Evolutionary conservation across 2,329 filamentous ascomycete species (phyloP).

Genomic region (Colletotrichum echinochloae): DNA sequence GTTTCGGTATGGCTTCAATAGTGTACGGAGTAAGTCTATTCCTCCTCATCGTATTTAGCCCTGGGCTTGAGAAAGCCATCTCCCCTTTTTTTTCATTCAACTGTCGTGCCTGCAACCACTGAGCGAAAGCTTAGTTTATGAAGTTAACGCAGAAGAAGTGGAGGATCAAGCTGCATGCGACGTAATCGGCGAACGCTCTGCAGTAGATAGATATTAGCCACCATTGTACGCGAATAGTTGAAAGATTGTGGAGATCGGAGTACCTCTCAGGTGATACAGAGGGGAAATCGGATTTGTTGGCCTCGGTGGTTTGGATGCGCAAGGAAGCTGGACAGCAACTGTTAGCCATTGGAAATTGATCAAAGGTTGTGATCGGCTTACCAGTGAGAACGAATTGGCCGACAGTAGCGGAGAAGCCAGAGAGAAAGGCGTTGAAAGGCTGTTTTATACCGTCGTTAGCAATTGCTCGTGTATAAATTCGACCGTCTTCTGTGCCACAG

Average conservation of each 20-base stretch:
- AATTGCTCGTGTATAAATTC: constrained; percentile 32
- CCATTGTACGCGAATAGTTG: background rate
- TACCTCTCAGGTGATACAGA: constrained; percentile 85
- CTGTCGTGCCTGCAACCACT: background rate
- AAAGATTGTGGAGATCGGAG: constrained; percentile 33
- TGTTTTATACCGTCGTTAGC: constrained; percentile 54
- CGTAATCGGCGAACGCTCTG: constrained; percentile 95
- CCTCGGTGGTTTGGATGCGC: constrained; percentile 89
- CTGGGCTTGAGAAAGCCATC: background rate
- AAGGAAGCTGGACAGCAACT: constrained; percentile 67
- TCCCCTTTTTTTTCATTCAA: background rate
- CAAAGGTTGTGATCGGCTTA: constrained; percentile 53
- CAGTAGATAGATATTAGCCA: constrained; percentile 39
- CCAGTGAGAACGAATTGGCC: constrained; percentile 98
- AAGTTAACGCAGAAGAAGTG: constrained; percentile 99
- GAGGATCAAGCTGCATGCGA: constrained; percentile 93
- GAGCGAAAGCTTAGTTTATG: constrained; percentile 78
- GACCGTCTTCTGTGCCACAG: background rate
- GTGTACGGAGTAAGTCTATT: constrained; percentile 6
- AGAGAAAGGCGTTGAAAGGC: constrained; percentile 99
- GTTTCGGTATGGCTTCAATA: background rate
- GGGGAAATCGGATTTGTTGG: constrained; percentile 83
- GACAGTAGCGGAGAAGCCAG: constrained; percentile 93
- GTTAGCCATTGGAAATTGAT: constrained; percentile 8
- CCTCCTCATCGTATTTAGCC: background rate